These are phyloP conservation scores for Globisporangium rhizosaccharum DNA, from an alignment of 352 stramenopile species.

Conservation along the genomic window DNA sequence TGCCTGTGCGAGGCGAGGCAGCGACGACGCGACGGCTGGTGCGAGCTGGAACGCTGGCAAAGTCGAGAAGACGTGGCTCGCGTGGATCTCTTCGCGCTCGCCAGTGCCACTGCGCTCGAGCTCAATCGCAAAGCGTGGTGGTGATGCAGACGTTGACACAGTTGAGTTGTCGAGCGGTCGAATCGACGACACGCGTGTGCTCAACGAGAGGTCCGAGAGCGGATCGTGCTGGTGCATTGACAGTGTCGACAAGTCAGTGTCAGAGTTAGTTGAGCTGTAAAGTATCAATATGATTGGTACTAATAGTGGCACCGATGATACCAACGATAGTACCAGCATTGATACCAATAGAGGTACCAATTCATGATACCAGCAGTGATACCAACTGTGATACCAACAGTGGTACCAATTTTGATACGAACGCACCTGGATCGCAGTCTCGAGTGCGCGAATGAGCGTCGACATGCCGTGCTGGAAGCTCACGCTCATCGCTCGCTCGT, in stretches of 20 bases:
- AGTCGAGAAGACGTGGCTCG: slow-evolving; percentile 73
- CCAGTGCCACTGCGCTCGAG: slow-evolving; percentile 29
- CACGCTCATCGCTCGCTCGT: slow-evolving; percentile 78
- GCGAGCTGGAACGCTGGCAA: slow-evolving; percentile 61
- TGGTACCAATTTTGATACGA: no score
- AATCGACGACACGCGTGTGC: slow-evolving; percentile 29
- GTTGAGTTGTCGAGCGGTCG: background rate
- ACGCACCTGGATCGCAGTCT: slow-evolving; percentile 32
- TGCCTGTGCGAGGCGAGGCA: slow-evolving; percentile 42
- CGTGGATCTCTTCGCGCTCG: slow-evolving; percentile 27
- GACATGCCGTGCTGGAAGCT: slow-evolving; percentile 80
- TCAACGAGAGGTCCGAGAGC: slow-evolving; percentile 36
- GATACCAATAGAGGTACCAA: background rate
- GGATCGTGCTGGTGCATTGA: slow-evolving; percentile 19
- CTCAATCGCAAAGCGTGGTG: slow-evolving; percentile 32
- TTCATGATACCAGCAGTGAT: background rate
- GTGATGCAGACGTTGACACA: background rate
- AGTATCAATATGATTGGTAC: no score
- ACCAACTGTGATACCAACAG: background rate
- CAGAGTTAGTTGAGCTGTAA: no score
- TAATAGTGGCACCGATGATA: no score
- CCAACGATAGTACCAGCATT: background rate
- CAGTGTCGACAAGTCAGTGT: no score
- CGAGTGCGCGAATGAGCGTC: slow-evolving; percentile 56
- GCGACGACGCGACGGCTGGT: slow-evolving; percentile 28